phyloP scores from a whole-genome alignment of 2,329 filamentous ascomycete genomes.

The Neurospora sp. region DNA sequence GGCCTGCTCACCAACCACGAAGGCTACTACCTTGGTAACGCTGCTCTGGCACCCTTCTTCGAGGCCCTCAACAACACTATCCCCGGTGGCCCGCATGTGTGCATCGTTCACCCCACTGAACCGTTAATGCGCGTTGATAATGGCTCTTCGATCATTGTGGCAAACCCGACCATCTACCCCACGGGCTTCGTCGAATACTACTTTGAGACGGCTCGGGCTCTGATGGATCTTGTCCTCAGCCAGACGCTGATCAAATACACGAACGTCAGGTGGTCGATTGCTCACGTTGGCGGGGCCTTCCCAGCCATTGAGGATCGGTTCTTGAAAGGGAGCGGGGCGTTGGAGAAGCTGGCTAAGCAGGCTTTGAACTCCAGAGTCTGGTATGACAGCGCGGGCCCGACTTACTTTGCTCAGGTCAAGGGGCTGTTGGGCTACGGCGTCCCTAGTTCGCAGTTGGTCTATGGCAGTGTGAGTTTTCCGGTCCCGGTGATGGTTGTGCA shows the following conservation, averaged over 20 bases:
- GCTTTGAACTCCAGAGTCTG: constrained; percentile 1
- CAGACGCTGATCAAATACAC: constrained; percentile 5
- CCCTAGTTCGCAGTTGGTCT: constrained; percentile 1
- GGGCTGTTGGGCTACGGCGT: constrained; percentile 1
- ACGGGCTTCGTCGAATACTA: constrained; percentile 3
- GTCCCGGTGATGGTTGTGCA: not conserved
- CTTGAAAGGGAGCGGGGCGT: not conserved
- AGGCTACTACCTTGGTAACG: constrained; percentile 1
- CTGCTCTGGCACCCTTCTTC: constrained; percentile 1
- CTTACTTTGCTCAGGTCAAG: constrained; percentile 4
- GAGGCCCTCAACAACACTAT: not conserved
- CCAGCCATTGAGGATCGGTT: constrained; percentile 3
- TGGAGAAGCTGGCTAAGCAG: not conserved
- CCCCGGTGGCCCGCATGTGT: not conserved
- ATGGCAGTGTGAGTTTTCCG: not conserved
- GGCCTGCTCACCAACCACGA: constrained; percentile 4
- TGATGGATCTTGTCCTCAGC: constrained; percentile 2
- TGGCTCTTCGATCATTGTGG: not conserved
- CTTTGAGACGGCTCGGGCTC: constrained; percentile 3
- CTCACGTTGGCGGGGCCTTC: not conserved
- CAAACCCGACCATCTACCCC: not conserved
- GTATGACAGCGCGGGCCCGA: constrained; percentile 5
- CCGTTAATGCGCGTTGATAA: not conserved
- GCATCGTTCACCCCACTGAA: not conserved
- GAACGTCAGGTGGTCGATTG: not conserved